A percentile compares a stretch with the other conserved stretches of the same genome.
Evolutionary conservation across 2,329 filamentous ascomycete genomes (phyloP).

Genomic region (Fusarium caatingaense): DNA sequence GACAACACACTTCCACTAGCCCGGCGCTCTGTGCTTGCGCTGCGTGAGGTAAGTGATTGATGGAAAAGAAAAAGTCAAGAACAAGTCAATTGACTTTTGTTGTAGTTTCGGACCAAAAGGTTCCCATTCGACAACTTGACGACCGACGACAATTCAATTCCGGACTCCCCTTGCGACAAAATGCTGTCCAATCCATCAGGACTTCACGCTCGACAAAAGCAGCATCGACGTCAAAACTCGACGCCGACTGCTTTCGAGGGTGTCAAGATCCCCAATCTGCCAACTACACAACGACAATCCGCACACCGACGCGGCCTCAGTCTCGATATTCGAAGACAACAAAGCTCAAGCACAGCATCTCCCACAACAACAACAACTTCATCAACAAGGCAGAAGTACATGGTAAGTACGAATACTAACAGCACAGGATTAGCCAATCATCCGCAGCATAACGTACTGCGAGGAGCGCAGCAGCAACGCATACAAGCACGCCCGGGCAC

Average conservation of each 20-base stretch:
- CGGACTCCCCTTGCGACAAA: conserved; percentile 76
- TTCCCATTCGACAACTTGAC: conserved; percentile 61
- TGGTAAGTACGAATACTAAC: conserved; percentile 67
- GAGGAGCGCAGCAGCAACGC: conserved; percentile 91
- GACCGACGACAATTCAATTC: conserved; percentile 66
- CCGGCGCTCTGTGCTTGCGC: conserved; percentile 85
- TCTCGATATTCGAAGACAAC: conserved; percentile 77
- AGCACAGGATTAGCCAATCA: conserved; percentile 64
- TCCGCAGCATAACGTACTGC: conserved; percentile 79
- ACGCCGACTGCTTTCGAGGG: conserved; percentile 83
- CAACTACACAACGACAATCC: conserved; percentile 57
- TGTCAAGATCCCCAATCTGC: conserved; percentile 74
- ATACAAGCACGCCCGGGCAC: conserved; percentile 79
- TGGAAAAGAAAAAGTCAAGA: not conserved
- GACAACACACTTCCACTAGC: conserved; percentile 61
- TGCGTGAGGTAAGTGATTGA: conserved; percentile 75
- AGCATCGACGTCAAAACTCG: conserved; percentile 87
- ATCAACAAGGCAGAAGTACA: conserved; percentile 48
- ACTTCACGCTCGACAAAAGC: conserved; percentile 69
- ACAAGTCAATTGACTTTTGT: conserved; percentile 3
- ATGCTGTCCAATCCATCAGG: conserved; percentile 84
- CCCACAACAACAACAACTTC: conserved; percentile 32
- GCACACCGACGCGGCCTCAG: conserved; percentile 86
- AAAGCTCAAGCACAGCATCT: conserved; percentile 49
- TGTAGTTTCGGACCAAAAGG: conserved; percentile 60